Evolutionary conservation across 495 filamentous ascomycete species (phyloP).

Genomic region (Neurospora sp.): DNA sequence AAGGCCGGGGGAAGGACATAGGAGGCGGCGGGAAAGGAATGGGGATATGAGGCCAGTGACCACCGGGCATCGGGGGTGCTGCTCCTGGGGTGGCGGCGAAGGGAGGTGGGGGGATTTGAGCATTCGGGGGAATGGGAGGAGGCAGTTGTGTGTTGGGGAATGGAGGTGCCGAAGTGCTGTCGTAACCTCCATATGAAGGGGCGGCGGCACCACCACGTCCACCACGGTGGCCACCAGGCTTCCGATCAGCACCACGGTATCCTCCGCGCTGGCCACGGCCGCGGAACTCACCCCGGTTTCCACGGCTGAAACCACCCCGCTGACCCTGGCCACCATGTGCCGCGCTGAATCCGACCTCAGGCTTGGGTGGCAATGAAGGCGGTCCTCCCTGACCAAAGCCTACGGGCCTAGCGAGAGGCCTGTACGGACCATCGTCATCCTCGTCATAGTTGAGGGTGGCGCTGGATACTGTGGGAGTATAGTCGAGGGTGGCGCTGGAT

Average conservation of each 20-base stretch:
- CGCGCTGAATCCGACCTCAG: conserved; percentile 8
- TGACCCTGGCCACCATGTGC: conserved; percentile 9
- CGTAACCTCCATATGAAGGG: conserved; percentile 2
- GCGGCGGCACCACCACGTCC: not conserved
- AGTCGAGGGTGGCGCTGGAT: conserved; percentile 22
- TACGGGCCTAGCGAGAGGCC: conserved; percentile 54
- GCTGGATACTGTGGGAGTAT: conserved; percentile 1
- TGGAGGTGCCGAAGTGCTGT: conserved; percentile 3
- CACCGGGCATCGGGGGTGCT: not conserved
- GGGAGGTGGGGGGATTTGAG: conserved; percentile 8
- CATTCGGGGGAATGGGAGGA: conserved; percentile 3
- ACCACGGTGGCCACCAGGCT: conserved; percentile 19
- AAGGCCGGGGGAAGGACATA: conserved; percentile 1
- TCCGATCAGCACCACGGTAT: conserved; percentile 18
- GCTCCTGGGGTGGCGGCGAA: conserved; percentile 5
- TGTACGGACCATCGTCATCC: conserved; percentile 59
- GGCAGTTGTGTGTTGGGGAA: conserved; percentile 1
- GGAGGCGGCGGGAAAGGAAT: conserved; percentile 4
- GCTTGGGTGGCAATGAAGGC: conserved; percentile 28
- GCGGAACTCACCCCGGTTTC: conserved; percentile 28
- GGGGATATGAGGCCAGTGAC: conserved; percentile 6
- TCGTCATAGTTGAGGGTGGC: conserved; percentile 42
- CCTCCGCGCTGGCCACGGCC: conserved; percentile 38
- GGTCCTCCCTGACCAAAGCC: conserved; percentile 36
- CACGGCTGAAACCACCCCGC: conserved; percentile 25